These are phyloP conservation scores for Chrysopogon serrulatus DNA, from an alignment of 176 grass and related monocot genomes.

Conservation along the genomic window DNA sequence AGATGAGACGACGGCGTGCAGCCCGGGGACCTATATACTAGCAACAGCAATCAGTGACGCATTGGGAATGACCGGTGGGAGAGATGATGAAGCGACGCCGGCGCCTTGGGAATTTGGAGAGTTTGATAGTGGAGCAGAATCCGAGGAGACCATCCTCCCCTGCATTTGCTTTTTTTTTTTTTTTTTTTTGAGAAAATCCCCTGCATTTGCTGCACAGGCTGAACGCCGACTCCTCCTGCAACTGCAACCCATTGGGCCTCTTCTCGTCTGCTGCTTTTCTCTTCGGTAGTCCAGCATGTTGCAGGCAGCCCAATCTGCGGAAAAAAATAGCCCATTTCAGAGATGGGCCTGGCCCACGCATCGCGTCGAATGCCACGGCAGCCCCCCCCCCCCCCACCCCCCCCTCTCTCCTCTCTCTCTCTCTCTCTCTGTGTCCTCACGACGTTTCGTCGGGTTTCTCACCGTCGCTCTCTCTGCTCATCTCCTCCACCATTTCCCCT, in stretches of 20 bases:
- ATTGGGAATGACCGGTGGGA: neutral
- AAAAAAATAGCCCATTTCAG: neutral
- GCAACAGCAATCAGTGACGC: neutral
- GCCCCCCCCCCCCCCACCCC: neutral
- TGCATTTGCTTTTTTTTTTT: no score
- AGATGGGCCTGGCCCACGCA: neutral
- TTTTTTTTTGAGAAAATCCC: no score
- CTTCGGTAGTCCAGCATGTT: neutral
- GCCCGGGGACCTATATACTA: neutral
- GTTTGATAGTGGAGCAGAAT: neutral
- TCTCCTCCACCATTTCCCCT: conserved; percentile 14
- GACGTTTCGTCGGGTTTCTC: conserved; percentile 2
- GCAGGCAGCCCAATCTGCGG: neutral
- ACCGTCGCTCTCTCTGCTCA: conserved; percentile 20
- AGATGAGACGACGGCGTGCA: neutral
- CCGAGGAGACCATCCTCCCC: neutral
- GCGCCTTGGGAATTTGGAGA: neutral
- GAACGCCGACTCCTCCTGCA: neutral
- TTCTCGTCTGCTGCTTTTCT: neutral
- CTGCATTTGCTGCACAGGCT: neutral
- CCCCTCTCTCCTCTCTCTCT: neutral
- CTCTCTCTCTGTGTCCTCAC: neutral
- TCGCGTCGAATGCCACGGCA: neutral
- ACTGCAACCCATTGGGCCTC: neutral
- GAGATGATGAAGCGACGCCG: neutral